These are phyloP conservation scores for Aquilaria agallochum DNA, from an alignment of 441 rosid species.

Conservation along the genomic window DNA sequence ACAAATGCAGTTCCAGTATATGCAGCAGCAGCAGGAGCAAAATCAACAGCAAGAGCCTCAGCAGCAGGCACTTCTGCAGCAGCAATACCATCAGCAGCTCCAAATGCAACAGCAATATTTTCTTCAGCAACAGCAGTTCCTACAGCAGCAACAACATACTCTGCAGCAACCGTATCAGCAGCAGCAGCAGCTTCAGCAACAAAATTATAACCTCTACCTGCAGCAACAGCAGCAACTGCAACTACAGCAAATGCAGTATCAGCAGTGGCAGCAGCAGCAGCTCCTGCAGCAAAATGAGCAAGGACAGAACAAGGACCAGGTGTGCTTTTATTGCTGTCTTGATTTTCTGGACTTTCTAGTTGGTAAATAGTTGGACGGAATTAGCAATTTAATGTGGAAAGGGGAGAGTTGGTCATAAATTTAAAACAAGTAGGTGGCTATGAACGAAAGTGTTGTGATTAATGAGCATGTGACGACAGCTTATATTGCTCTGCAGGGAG, in stretches of 20 bases:
- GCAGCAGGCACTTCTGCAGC: conserved; percentile 27
- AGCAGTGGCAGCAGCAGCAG: conserved; percentile 12
- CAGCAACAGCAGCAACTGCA: conserved; percentile 25
- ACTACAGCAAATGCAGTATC: conserved; percentile 10
- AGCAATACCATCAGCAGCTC: conserved; percentile 28
- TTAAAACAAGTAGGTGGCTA: conserved; percentile 2
- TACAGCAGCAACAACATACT: conserved; percentile 20
- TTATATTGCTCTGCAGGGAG: conserved; percentile 13
- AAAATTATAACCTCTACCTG: conserved; percentile 8
- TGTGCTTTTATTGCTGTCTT: background rate
- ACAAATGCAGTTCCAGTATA: conserved; percentile 32
- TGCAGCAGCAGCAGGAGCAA: conserved; percentile 32
- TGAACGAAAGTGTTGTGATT: background rate
- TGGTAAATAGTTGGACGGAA: too few relatives aligned
- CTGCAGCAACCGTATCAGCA: conserved; percentile 28
- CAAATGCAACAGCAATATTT: conserved; percentile 22
- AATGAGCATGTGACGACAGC: background rate
- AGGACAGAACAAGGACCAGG: conserved; percentile 21
- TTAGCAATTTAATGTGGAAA: background rate
- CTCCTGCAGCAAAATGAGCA: conserved; percentile 21
- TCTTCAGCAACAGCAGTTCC: conserved; percentile 22
- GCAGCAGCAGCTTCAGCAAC: conserved; percentile 28
- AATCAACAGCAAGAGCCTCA: conserved; percentile 30
- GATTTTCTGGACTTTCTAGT: background rate
- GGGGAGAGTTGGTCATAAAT: background rate